Base-by-base conservation (phyloP, 805 yeast genomes). In the Ogataea trehaloabstinens region DNA sequence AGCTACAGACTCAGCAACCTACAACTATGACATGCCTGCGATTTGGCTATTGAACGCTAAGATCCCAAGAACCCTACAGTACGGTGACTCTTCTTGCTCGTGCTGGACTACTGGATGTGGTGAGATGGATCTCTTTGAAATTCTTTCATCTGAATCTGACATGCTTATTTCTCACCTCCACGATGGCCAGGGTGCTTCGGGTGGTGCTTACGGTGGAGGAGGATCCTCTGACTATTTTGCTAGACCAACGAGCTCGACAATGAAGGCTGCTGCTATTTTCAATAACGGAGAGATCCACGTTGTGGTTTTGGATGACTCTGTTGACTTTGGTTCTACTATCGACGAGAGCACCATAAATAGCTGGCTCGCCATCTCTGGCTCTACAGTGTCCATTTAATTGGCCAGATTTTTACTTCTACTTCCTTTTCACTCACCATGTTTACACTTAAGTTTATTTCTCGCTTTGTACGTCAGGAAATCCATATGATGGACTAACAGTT, bases 21-120 rank as follows among this genome's bases (percentile, higher is more conserved):
- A 57, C 56, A 89, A 90, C 74, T 74, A 74, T 58, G 97, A 93
- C 66, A 91, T 93, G 98, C 99, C 99, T 51, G 98, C 99, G 46
- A 76, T 90, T 55, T 90, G 98, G 98, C 71, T 90, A 65, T 78
- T 90, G 63, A 90, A 90, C 65, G 96, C 96, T 46, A 85, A 86
- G 73, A 82, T 90, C 60, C 96, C 99, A 68, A 87, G 99, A 76
- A 90, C 97, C 52, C 68, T 82, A 58, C 98, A 93, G 71, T 93
- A 93, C 68, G 97, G 97, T 64, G 70, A 71, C 44, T 62, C 81
- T 19, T 61, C 76, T 16, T 93, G 98, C 74, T 88, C 97, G 25
- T 93, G 99, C 77, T 93, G 99, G 99, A 56, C 76, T 38, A 75
- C 95, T 39, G 98, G 98, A 46, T 93, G 99, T 71, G 99, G 99